Conservation (phyloP, 148 eudicot genomes). For the Chenopodium album region DNA sequence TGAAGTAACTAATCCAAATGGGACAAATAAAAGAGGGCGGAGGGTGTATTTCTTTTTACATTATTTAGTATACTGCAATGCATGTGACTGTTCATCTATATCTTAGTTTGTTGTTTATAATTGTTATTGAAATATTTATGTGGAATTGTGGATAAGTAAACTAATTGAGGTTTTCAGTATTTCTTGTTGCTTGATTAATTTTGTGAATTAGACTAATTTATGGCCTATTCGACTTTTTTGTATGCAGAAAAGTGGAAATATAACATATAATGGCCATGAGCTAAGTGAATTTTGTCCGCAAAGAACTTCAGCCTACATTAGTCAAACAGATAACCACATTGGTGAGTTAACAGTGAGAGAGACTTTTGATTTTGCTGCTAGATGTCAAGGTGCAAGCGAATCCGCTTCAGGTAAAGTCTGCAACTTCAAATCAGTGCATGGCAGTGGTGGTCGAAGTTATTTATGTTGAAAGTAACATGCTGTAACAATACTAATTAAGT, state of each 20-base stretch:
- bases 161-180: background rate
- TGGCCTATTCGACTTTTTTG: background rate
- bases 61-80: background rate
- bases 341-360: conserved; percentile 89
- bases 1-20: too few species aligned
- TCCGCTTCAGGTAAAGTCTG: conserved; percentile 42
- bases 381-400: conserved; percentile 76
- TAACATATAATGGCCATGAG: conserved; percentile 75
- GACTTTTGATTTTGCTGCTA: conserved; percentile 84
- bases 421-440: background rate
- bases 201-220: background rate
- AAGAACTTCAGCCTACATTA: conserved; percentile 79
- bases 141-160: background rate
- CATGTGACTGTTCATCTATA: background rate
- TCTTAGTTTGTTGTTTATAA: background rate
- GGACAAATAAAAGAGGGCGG: too few species aligned
- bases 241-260: conserved; percentile 59
- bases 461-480: too few species aligned
- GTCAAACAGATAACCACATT: conserved; percentile 86
- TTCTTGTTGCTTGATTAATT: background rate
- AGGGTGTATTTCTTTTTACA: background rate
- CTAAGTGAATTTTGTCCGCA: conserved; percentile 66
- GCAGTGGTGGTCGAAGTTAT: background rate
- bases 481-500: too few species aligned
- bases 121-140: too few species aligned